Base-by-base conservation (phyloP, 139 green algal genomes). In the Gonium pectorale region DNA sequence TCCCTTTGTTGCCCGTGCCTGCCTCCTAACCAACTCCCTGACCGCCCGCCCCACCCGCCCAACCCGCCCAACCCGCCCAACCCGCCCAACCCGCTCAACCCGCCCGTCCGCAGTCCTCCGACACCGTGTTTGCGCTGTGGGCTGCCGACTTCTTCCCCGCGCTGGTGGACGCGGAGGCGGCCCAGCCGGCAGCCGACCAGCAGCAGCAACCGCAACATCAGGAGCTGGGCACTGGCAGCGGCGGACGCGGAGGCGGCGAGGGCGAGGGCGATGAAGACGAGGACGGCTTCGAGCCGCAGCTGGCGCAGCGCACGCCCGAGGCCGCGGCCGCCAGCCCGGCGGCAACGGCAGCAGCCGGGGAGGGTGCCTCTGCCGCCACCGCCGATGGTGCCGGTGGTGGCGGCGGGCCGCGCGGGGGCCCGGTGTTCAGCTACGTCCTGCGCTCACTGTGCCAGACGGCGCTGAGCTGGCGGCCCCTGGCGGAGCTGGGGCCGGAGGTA, bases 91-190 rank as follows among this genome's bases (percentile, higher is more conserved):
- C n/a, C n/a, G n/a, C n/a, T n/a, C n/a, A n/a, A n/a, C n/a, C n/a
- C n/a, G n/a, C 49, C 31, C 2, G 3, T 13, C 38, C 26, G 29
- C 78, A 84, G 78, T 33, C 44, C 33, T 84, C 78, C 5, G 46
- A 66, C 63, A 73, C 62, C 19, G 78, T 84, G 27, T 84, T 84
- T 22, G 11, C 78, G 13, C 0, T 69, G 3, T 84, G 78, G 78
- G 62, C 62, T 2, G 62, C 13, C 19, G 63, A 46, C n/a, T 74
- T 84, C 78, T 62, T 84, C 33, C 78, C 78, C 15, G 43, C 63
- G 22, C 9, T 84, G 62, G 63, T 84, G 46, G 78, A 72, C 11
- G 75, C 75, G 13, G 75, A 82, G 59, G 75, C 29, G 56, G 26
- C 38, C 26, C 29, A 62, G 44, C 43, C 26, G 26, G 29, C 13